Evolutionary conservation across 2,329 filamentous ascomycete species (phyloP).

Genomic region (Aspergillus ibericus): DNA sequence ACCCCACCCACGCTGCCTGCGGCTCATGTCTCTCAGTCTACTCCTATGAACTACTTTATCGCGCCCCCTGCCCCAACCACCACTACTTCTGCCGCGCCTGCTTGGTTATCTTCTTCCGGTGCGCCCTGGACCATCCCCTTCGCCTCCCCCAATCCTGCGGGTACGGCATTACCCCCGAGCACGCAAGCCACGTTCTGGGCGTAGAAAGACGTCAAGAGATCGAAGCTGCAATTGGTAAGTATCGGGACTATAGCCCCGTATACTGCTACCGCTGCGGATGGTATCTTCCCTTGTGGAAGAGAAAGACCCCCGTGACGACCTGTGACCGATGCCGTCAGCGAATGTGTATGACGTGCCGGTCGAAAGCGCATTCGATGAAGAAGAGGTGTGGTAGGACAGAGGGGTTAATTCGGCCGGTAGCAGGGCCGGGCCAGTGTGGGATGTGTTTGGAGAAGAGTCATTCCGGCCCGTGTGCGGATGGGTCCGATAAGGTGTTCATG

Average conservation of each 20-base stretch:
- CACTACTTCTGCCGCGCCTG: background rate
- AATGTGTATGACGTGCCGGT: no score
- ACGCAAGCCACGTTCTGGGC: background rate
- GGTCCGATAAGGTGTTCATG: background rate
- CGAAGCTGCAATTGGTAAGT: background rate
- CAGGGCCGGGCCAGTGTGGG: background rate
- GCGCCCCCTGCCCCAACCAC: background rate
- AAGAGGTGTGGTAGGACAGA: no score
- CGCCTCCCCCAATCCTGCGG: background rate
- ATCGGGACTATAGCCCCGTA: no score
- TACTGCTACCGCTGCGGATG: no score
- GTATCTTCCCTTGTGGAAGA: no score
- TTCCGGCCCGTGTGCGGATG: background rate
- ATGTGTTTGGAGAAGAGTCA: background rate
- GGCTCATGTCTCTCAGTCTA: background rate
- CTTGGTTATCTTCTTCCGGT: background rate
- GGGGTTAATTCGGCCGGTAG: no score
- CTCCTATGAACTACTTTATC: background rate
- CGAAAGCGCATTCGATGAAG: no score
- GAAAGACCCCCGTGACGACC: no score
- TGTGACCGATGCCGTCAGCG: no score
- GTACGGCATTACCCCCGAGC: background rate
- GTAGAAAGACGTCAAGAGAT: no score
- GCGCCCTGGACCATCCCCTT: background rate
- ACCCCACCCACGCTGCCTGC: no score